Evolutionary conservation across 2,329 filamentous ascomycete species (phyloP).

Genomic region (Zasmidium citrigriseum): DNA sequence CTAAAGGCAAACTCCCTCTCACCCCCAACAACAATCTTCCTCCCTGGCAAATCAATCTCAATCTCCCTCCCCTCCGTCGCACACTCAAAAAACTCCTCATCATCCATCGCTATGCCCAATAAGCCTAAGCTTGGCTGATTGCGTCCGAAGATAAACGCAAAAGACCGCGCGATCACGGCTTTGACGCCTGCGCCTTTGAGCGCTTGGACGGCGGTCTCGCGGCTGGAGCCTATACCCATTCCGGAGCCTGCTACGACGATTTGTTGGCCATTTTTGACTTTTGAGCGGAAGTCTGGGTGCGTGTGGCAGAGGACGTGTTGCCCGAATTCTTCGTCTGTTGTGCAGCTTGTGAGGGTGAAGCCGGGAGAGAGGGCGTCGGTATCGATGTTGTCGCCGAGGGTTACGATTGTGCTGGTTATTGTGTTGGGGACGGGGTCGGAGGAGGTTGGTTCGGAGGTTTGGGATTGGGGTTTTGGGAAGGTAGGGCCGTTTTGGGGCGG

Average conservation of each 20-base stretch:
- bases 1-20: background rate
- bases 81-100: constrained; percentile 7
- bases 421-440: background rate
- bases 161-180: constrained; percentile 12
- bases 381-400: constrained; percentile 12
- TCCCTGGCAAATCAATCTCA: constrained; percentile 2
- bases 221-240: constrained; percentile 12
- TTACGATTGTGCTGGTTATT: constrained; percentile 1
- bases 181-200: constrained; percentile 14
- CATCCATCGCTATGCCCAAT: constrained; percentile 10
- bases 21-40: background rate
- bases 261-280: background rate
- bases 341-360: constrained; percentile 5
- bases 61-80: constrained; percentile 5
- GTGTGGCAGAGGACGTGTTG: constrained; percentile 11
- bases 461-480: background rate
- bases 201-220: constrained; percentile 9
- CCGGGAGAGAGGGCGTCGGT: constrained; percentile 7
- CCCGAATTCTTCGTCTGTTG: constrained; percentile 1
- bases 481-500: background rate
- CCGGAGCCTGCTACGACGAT: constrained; percentile 15
- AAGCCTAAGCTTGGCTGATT: constrained; percentile 10
- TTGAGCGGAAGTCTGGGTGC: constrained; percentile 10
- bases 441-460: background rate
- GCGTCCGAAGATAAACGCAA: constrained; percentile 12